phyloP scores from a whole-genome alignment of 83 land plant genomes.

The Larix sibirica region DNA sequence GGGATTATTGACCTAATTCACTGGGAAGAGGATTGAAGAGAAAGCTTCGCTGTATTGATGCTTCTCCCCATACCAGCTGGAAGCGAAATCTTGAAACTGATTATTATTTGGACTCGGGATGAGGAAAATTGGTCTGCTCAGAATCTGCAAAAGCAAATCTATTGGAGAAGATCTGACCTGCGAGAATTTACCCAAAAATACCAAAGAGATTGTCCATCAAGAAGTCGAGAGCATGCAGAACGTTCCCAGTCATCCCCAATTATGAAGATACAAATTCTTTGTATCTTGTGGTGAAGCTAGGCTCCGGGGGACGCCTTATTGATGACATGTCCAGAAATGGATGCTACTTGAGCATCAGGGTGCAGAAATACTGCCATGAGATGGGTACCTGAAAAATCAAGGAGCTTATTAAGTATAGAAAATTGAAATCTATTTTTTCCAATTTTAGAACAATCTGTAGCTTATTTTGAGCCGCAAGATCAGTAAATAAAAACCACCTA shows the following conservation, averaged over 20 bases:
- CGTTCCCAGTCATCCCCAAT: slow-evolving; percentile 27
- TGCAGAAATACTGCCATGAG: slow-evolving; percentile 72
- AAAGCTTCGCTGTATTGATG: slow-evolving; percentile 72
- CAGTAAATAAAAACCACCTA: too few relatives aligned
- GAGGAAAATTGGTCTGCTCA: slow-evolving; percentile 64
- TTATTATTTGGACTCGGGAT: slow-evolving; percentile 39
- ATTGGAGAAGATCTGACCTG: slow-evolving; percentile 63
- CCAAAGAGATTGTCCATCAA: slow-evolving; percentile 56
- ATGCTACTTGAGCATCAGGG: slow-evolving; percentile 39
- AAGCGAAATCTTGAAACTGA: slow-evolving; percentile 62
- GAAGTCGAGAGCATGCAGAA: slow-evolving; percentile 87
- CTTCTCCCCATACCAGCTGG: slow-evolving; percentile 46
- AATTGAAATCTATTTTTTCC: too few relatives aligned
- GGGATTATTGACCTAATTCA: not conserved
- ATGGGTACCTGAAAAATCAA: slow-evolving; percentile 37
- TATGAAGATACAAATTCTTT: slow-evolving; percentile 58
- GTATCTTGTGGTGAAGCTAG: slow-evolving; percentile 74
- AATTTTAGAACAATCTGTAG: too few relatives aligned
- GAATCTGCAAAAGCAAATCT: slow-evolving; percentile 33
- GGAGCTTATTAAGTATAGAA: too few relatives aligned
- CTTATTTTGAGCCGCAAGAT: too few relatives aligned
- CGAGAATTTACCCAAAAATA: slow-evolving; percentile 52
- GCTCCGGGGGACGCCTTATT: slow-evolving; percentile 61
- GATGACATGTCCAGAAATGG: slow-evolving; percentile 55
- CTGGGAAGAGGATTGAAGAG: slow-evolving; percentile 60